phyloP scores from a whole-genome alignment of 331 rosid species.

The Cydonia oblonga region DNA sequence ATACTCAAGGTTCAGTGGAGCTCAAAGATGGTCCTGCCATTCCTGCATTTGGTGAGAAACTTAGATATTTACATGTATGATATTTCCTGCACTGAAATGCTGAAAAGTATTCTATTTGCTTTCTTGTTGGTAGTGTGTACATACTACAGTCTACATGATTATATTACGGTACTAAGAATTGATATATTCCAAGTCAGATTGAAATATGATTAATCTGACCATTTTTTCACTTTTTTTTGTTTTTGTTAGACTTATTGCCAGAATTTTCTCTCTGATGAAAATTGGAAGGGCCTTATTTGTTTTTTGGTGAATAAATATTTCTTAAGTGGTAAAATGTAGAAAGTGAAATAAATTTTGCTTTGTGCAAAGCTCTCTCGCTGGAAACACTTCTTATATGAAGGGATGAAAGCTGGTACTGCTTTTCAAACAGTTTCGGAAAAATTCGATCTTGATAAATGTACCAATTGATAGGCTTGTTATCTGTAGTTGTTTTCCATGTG shows the following conservation, averaged over 20 bases:
- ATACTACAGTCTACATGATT: too few relatives aligned
- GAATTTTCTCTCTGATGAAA: conserved; percentile 5
- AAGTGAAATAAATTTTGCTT: conserved; percentile 16
- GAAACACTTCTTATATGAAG: conserved; percentile 20
- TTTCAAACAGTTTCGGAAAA: conserved; percentile 13
- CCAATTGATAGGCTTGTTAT: conserved; percentile 22
- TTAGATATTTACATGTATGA: background rate
- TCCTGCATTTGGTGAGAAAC: conserved; percentile 34
- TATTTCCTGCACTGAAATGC: background rate
- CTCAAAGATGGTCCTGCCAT: conserved; percentile 11
- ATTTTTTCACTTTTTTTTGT: background rate
- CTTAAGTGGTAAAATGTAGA: conserved; percentile 11
- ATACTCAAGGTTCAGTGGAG: conserved; percentile 23
- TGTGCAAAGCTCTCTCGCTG: conserved; percentile 19
- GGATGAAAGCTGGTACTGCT: conserved; percentile 20
- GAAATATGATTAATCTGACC: background rate
- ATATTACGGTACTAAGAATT: background rate
- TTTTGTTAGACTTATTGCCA: conserved; percentile 2
- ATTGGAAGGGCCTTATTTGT: background rate
- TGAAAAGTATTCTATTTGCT: too few relatives aligned
- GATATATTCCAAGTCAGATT: conserved; percentile 3
- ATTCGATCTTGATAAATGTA: conserved; percentile 23
- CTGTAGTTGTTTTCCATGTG: conserved; percentile 19
- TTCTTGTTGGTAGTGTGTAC: too few relatives aligned
- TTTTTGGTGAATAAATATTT: conserved; percentile 7